Evolutionary conservation across 1,139 yeast genomes (phyloP), one percentile per base, ranked within the genome.

Genomic region (Candida anutae): DNA sequence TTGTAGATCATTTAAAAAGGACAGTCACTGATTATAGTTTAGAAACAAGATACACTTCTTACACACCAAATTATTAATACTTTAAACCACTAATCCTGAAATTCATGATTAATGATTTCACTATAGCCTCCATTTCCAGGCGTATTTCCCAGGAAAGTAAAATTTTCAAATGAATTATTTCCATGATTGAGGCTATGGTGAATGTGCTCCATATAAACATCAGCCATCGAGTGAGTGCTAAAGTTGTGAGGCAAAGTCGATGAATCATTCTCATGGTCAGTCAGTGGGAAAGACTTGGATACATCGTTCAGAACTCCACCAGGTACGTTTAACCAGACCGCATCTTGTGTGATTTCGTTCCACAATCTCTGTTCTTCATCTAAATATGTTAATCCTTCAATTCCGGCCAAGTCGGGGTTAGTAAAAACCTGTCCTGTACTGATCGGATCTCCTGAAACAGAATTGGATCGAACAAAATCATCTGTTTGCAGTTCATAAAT

Each of bases 281-380:
- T n/a, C n/a, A n/a, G n/a, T n/a, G n/a, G n/a, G n/a, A n/a, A n/a
- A n/a, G n/a, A n/a, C n/a, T n/a, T n/a, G n/a, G n/a, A n/a, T n/a
- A n/a, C n/a, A n/a, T n/a, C n/a, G 26, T 42, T 42, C 11, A 45
- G 48, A 24, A 39, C 44, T 6, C 46, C 48, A 13, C 48, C 50
- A 6, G 53, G 38, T 10, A 47, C 47, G 33, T 48, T 53, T 28
- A 79, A 51, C 90, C 90, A 80, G 46, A 67, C 80, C 10, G 93
- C 85, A 46, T 74, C 85, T 46, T 69, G 69, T 3, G 84, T 74
- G 36, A 81, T 74, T 42, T 79, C 84, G 47, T 74, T 74, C 88
- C 93, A 77, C 29, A 84, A 51, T 41, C 79, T 69, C 40, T 73
- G 69, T 42, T 80, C 85, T 29, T 64, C 70, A 26, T 59, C 64